Percentiles rank a stretch among this genome's conserved stretches.
Evolutionary conservation across 371 early-diverging fungal genomes (phyloP).

Genomic region (Mortierella sp.): DNA sequence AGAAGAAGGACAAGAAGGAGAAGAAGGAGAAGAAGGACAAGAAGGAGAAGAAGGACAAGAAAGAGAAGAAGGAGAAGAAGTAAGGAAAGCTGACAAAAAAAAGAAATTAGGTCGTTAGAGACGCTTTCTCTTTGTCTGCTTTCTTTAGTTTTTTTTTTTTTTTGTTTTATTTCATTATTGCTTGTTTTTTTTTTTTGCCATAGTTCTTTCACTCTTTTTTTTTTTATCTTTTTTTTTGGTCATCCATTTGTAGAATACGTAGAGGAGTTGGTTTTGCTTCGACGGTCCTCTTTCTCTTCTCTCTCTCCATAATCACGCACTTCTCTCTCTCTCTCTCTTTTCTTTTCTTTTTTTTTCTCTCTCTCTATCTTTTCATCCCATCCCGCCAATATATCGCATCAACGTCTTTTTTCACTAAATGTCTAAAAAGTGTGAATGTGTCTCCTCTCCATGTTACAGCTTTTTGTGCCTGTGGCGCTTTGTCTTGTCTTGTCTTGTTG

Average conservation of each 20-base stretch:
- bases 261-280: too few relatives aligned
- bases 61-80: slow-evolving; percentile 50
- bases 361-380: background rate
- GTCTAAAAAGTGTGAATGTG: too few relatives aligned
- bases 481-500: too few relatives aligned
- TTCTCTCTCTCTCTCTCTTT: background rate
- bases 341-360: slow-evolving; percentile 6
- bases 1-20: slow-evolving; percentile 54
- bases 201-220: slow-evolving; percentile 2
- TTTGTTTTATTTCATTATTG: slow-evolving; percentile 3
- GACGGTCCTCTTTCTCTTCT: too few relatives aligned
- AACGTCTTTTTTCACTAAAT: too few relatives aligned
- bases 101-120: slow-evolving; percentile 28
- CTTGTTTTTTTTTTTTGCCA: background rate
- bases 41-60: slow-evolving; percentile 21
- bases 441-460: too few relatives aligned
- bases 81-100: slow-evolving; percentile 59
- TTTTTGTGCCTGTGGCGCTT: too few relatives aligned
- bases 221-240: slow-evolving; percentile 8
- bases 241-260: too few relatives aligned
- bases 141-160: slow-evolving; percentile 7
- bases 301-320: too few relatives aligned
- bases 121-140: background rate
- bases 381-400: too few relatives aligned
- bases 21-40: slow-evolving; percentile 56